These are phyloP conservation scores for Acorus gramineus DNA, from an alignment of 106 monocot species.

Conservation along the genomic window DNA sequence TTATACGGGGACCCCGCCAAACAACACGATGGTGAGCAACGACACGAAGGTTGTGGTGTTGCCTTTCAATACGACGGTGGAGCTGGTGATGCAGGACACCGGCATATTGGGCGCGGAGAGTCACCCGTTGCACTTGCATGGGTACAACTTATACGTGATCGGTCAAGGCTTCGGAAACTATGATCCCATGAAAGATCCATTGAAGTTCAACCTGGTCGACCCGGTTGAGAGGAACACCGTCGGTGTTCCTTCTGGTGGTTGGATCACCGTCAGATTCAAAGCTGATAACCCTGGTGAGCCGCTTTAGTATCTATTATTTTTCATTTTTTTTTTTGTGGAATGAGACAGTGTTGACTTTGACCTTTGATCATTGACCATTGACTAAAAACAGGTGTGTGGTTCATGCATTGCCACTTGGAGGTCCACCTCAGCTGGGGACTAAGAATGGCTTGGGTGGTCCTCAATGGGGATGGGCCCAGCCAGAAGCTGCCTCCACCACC, in stretches of 20 bases:
- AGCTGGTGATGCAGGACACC: too few relatives aligned
- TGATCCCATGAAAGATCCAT: slow-evolving; percentile 10
- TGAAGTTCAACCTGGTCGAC: slow-evolving; percentile 22
- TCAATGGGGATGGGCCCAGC: slow-evolving; percentile 13
- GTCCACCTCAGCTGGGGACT: slow-evolving; percentile 27
- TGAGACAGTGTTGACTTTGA: neutral
- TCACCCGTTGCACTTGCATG: slow-evolving; percentile 7
- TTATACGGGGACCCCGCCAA: slow-evolving; percentile 33
- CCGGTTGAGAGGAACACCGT: slow-evolving; percentile 28
- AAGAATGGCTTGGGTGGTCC: slow-evolving; percentile 36
- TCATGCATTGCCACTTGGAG: slow-evolving; percentile 34
- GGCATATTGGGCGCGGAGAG: too few relatives aligned
- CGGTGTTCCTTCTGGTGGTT: slow-evolving; percentile 23
- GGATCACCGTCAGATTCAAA: slow-evolving; percentile 25
- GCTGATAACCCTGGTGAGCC: slow-evolving; percentile 28
- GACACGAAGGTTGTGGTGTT: slow-evolving; percentile 12
- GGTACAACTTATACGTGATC: slow-evolving; percentile 25
- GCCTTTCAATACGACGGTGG: too few relatives aligned
- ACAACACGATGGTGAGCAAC: slow-evolving; percentile 24
- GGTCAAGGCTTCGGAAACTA: slow-evolving; percentile 26
- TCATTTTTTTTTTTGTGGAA: neutral
- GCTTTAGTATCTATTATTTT: neutral
- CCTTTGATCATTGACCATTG: neutral
- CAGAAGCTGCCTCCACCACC: slow-evolving; percentile 34
- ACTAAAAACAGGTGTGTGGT: slow-evolving; percentile 27